Evolutionary conservation across 1,284 basidiomycete genomes (phyloP).

Genomic region (Malassezia japonica): DNA sequence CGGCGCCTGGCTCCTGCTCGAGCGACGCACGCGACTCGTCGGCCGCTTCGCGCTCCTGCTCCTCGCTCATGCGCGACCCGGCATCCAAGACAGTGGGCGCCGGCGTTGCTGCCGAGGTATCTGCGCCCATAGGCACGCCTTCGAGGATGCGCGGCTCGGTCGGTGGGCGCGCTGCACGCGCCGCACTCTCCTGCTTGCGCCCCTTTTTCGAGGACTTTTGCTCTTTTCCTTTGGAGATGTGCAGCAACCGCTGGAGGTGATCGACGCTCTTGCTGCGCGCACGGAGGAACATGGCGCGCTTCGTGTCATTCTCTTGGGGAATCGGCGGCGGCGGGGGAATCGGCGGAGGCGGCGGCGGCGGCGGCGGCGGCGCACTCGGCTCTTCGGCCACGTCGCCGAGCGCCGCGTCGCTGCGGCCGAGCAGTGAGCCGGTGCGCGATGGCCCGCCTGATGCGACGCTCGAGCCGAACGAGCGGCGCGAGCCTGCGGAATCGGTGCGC

Average conservation of each 20-base stretch:
- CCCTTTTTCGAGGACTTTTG: conserved; percentile 1
- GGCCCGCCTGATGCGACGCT: conserved; percentile 3
- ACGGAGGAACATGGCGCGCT: conserved; percentile 11
- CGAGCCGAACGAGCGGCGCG: conserved; percentile 7
- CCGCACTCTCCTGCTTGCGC: not conserved
- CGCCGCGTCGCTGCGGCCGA: not conserved
- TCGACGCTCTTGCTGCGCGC: conserved; percentile 19
- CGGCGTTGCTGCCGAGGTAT: not conserved
- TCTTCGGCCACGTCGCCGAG: not conserved
- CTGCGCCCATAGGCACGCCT: not conserved
- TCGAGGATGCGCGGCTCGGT: conserved; percentile 1
- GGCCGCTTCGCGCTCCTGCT: no score
- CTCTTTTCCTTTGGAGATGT: conserved; percentile 11
- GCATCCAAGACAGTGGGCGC: no score
- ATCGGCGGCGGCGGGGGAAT: not conserved
- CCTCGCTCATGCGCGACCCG: no score
- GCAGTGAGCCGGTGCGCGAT: conserved; percentile 4
- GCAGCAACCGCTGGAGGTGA: conserved; percentile 10
- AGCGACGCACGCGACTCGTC: no score
- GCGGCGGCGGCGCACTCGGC: not conserved
- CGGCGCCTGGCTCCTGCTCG: no score
- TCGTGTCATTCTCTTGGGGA: not conserved
- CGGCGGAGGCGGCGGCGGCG: not conserved
- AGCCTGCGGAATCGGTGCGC: conserved; percentile 6
- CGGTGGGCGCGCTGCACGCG: not conserved